Evolutionary conservation across 805 yeast genomes (phyloP).

Genomic region (Candida manassasensis): DNA sequence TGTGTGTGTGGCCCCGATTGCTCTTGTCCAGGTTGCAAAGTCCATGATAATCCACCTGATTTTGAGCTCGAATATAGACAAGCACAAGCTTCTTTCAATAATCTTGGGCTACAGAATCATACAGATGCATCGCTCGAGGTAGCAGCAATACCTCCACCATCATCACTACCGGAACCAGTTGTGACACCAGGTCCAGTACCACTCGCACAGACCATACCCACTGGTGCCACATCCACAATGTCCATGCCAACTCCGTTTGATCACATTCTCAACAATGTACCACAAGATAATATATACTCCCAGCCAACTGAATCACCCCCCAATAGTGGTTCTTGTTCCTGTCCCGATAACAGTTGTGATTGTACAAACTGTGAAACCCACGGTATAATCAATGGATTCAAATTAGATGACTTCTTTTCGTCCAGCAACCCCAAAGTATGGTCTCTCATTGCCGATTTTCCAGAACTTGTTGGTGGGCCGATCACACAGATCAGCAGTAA

Average conservation of each 20-base stretch:
- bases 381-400: conserved; percentile 40
- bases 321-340: conserved; percentile 14
- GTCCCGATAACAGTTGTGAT: conserved; percentile 27
- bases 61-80: background rate
- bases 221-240: too few species aligned
- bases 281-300: too few species aligned
- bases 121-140: background rate
- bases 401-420: conserved; percentile 33
- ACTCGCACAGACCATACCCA: too few species aligned
- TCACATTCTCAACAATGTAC: too few species aligned
- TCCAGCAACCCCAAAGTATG: conserved; percentile 5
- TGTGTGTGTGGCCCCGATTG: conserved; percentile 37
- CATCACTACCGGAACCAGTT: too few species aligned
- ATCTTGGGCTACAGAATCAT: background rate
- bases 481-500: too few species aligned
- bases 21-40: conserved; percentile 32
- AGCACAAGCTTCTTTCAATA: background rate
- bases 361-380: conserved; percentile 42
- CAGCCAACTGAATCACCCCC: conserved; percentile 6
- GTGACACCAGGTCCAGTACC: too few species aligned
- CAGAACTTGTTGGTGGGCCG: too few species aligned
- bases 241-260: too few species aligned
- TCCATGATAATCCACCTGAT: conserved; percentile 20
- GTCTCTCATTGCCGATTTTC: conserved; percentile 4
- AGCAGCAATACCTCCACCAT: background rate